Evolutionary conservation across 129 eudicot genomes (phyloP), one percentile per base, ranked within the genome.

Genomic region (Smallanthus sonchifolius): DNA sequence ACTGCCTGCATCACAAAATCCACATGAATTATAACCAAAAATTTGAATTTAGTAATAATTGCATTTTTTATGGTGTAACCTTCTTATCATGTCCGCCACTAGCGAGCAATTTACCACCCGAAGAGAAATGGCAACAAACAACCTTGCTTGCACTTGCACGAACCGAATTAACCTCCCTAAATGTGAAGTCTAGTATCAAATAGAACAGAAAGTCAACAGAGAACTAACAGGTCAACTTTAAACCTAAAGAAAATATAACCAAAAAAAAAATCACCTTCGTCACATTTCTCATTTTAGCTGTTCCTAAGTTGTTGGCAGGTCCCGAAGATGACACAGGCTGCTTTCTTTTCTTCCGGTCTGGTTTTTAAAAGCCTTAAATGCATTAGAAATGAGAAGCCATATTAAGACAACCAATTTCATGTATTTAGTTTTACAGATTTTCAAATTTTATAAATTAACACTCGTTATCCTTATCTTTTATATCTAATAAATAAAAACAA

Each of bases 21-120:
- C 0, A 17, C 60, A 34, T 17, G 36, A 10, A 37, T 61, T 44
- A 47, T 16, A 38, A 39, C 32, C 32, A n/a, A 7, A n/a, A 6
- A 45, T 36, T 20, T 6, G 36, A 36, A 0, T n/a, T 32, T 35
- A 2, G 15, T 14, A 7, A 24, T 24, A 35, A 24, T 36, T 63
- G n/a, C 28, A n/a, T 5, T 28, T 24, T 24, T 24, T 24, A 24
- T 24, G 30, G 56, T 47, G n/a, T n/a, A 56, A 84, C 99, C 99
- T 95, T 95, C 75, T 91, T 91, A 80, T 95, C 99, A 61, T 95
- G 99, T 54, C 99, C 97, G 11, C 97, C 99, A 75, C 85, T 91
- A 35, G 99, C 99, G 77, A 95, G 97, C 75, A 95, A 75, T 80
- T 95, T 91, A 36, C 99, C 99, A 77, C 91, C 99, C 13, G 97